phyloP scores from a whole-genome alignment of 202 grass and related monocot genomes.

The Carex arenaria region DNA sequence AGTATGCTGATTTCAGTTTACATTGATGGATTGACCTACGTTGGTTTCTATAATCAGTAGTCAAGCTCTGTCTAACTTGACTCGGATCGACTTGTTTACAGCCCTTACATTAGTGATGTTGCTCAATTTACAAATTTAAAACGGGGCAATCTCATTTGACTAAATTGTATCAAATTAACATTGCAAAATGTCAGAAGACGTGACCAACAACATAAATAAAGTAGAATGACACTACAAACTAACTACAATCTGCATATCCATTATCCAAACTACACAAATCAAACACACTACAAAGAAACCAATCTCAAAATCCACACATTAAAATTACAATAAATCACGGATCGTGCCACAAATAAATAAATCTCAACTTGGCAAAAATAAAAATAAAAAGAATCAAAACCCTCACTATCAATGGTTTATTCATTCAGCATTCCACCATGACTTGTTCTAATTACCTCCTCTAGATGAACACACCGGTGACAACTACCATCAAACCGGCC shows the following conservation, averaged over 20 bases:
- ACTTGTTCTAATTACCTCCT: neutral
- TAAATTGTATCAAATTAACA: neutral
- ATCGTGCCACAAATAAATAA: constrained; percentile 26
- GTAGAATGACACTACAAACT: neutral
- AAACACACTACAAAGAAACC: constrained; percentile 1
- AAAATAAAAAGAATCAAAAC: neutral
- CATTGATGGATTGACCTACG: too few species aligned
- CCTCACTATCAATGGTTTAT: neutral
- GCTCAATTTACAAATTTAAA: too few species aligned
- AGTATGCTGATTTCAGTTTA: too few species aligned
- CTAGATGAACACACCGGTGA: constrained; percentile 21
- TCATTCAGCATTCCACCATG: constrained; percentile 1
- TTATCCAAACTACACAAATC: neutral
- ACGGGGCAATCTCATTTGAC: too few species aligned
- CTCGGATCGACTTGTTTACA: too few species aligned
- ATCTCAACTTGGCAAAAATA: neutral
- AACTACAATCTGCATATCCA: neutral
- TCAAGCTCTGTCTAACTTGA: too few species aligned
- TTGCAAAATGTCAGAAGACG: neutral
- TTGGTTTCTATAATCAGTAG: too few species aligned
- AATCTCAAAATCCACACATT: constrained; percentile 14
- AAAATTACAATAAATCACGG: constrained; percentile 1
- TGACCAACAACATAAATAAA: neutral
- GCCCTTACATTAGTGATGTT: too few species aligned
- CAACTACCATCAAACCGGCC: neutral